Percentiles rank a stretch among this genome's conserved stretches.
Conservation (phyloP, 2,329 filamentous ascomycete genomes). For the Periconia macrospinosa region DNA sequence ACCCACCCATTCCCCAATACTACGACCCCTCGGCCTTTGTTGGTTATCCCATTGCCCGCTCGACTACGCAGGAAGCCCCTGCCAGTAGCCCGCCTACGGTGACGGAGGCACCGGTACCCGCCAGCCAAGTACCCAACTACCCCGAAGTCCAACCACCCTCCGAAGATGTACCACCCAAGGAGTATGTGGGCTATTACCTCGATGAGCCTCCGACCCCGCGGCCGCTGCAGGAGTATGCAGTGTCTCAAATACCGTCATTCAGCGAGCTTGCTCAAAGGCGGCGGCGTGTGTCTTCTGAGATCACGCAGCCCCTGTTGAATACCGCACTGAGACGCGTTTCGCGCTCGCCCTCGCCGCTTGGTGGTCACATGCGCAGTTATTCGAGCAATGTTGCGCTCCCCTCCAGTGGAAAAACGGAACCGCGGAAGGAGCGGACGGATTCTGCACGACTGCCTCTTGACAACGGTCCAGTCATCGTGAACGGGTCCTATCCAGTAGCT, state of each 20-base stretch:
- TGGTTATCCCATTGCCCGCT: conserved; percentile 39
- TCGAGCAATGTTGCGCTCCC: conserved; percentile 32
- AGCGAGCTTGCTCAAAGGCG: conserved; percentile 46
- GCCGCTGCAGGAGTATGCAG: conserved; percentile 42
- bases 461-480: conserved; percentile 42
- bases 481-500: conserved; percentile 42
- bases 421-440: conserved; percentile 32
- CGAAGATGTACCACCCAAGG: conserved; percentile 48
- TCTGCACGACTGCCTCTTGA: conserved; percentile 30
- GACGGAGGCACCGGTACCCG: conserved; percentile 15
- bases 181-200: conserved; percentile 55
- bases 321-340: conserved; percentile 41
- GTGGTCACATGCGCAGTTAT: conserved; percentile 46
- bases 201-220: conserved; percentile 46
- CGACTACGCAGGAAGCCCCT: conserved; percentile 33
- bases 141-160: conserved; percentile 21
- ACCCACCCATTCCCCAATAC: conserved; percentile 39
- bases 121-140: conserved; percentile 21
- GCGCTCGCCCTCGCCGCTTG: conserved; percentile 52
- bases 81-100: conserved; percentile 15
- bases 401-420: conserved; percentile 11
- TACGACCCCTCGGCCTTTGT: conserved; percentile 32
- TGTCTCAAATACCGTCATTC: conserved; percentile 40
- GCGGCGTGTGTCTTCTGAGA: conserved; percentile 48
- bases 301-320: conserved; percentile 41